phyloP scores from a whole-genome alignment of 169 alveolate genomes.

The Plasmodium gaboni region DNA sequence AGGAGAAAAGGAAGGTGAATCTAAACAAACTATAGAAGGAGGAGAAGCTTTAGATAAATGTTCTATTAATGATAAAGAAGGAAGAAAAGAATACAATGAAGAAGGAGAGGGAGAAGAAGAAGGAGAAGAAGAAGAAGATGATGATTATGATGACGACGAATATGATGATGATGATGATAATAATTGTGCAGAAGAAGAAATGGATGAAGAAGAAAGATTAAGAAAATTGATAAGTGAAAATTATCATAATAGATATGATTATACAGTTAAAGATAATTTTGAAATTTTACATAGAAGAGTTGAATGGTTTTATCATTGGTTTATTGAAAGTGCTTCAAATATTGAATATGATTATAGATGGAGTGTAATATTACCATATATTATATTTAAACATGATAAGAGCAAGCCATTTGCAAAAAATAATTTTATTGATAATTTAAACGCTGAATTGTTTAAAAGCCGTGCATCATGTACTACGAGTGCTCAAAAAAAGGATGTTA shows the following conservation, averaged over 20 bases:
- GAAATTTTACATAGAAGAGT: constrained; percentile 77
- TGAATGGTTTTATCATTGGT: constrained; percentile 85
- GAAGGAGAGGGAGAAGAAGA: not conserved
- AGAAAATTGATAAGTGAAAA: constrained; percentile 4
- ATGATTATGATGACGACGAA: too few species aligned
- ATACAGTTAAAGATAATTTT: constrained; percentile 35
- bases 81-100: not conserved
- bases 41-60: not conserved
- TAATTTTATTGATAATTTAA: constrained; percentile 41
- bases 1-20: not conserved
- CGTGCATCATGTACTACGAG: not conserved
- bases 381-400: constrained; percentile 59
- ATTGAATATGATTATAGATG: constrained; percentile 79
- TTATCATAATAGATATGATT: constrained; percentile 35
- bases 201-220: constrained; percentile 1
- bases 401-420: constrained; percentile 15
- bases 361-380: constrained; percentile 79
- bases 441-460: constrained; percentile 1
- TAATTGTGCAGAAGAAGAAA: not conserved
- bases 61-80: not conserved
- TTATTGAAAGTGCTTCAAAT: constrained; percentile 82
- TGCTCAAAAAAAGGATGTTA: not conserved
- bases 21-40: not conserved
- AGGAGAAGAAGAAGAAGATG: not conserved
- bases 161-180: not conserved